These are phyloP conservation scores for Xylaria sp. DNA, from an alignment of 2,329 filamentous ascomycete genomes.

Conservation along the genomic window DNA sequence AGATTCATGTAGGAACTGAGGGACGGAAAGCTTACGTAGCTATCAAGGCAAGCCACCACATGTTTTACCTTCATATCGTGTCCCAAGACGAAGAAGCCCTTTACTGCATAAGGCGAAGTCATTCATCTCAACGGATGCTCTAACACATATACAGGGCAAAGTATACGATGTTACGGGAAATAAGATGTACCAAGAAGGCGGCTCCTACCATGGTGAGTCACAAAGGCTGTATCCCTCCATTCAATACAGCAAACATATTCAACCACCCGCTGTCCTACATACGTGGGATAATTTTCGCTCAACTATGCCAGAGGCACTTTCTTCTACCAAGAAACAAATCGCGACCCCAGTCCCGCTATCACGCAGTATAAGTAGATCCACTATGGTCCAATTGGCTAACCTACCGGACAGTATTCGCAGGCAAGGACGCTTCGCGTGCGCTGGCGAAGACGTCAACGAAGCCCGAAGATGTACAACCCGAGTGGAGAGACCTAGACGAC, in stretches of 20 bases:
- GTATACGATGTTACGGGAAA: slow-evolving; percentile 96
- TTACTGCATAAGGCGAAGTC: neutral
- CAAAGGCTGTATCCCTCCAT: neutral
- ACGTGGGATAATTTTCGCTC: neutral
- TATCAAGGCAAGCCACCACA: slow-evolving; percentile 67
- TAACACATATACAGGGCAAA: slow-evolving; percentile 69
- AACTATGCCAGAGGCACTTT: neutral
- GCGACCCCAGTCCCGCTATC: neutral
- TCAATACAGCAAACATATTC: neutral
- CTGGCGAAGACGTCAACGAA: slow-evolving; percentile 89
- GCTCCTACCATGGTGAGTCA: slow-evolving; percentile 82
- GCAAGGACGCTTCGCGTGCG: slow-evolving; percentile 94
- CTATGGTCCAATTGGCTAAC: slow-evolving; percentile 19
- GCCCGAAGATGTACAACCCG: slow-evolving; percentile 79
- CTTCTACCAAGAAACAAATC: neutral
- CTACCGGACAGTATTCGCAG: slow-evolving; percentile 80
- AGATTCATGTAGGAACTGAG: slow-evolving; percentile 64
- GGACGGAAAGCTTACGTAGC: slow-evolving; percentile 74
- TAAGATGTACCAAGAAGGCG: slow-evolving; percentile 82
- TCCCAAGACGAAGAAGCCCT: neutral
- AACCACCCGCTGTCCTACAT: neutral
- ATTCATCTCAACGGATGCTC: neutral
- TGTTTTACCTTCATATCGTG: slow-evolving; percentile 34
- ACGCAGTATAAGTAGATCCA: too few relatives aligned
- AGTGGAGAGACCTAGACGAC: slow-evolving; percentile 85